Evolutionary conservation across 176 grass and related monocot species (phyloP), one percentile per base, ranked within the genome.

Genomic region (Zizania latifolia): DNA sequence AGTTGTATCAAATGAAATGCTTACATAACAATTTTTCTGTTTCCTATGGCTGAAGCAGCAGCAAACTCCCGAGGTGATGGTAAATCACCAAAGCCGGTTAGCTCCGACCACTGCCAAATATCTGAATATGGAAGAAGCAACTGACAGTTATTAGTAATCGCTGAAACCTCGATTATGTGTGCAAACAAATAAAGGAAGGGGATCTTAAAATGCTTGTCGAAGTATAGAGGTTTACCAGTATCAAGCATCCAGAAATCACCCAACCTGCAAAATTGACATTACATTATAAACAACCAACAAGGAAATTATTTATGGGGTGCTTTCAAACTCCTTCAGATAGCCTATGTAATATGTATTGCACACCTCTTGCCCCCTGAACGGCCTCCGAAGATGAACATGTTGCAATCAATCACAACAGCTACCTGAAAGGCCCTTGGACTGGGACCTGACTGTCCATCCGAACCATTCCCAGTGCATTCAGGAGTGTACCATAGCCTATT

Each of bases 181-280:
- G 7, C 8, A 70, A 19, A 74, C 23, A 40, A 26, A 79, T 26
- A 21, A 55, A 24, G 27, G 30, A 70, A 45, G 36, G 36, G n/a
- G 15, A 53, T 59, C 29, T 14, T 57, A 77, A 2, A 82, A 65
- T 8, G 2, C 15, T 28, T 8, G 4, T 71, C 0, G 30, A 56
- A 65, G 56, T 15, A 26, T 13, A 88, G 35, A 68, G 10, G 24
- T 6, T 70, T 76, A 98, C 89, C 89, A 0, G 91, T 98, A 82
- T 98, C 94, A 19, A 98, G 89, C 94, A 98, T 98, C 94, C 94
- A 98, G 45, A 98, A 98, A 40, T 98, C 94, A 39, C 94, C 91
- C 81, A 98, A 82, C 62, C 94, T 98, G 39, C 37, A 0, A 65
- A 70, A 58, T 53, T 80, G 31, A 82, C 23, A 71, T 37, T 0